Evolutionary conservation across 306 rosid genomes (phyloP).

Genomic region (Castanospermum australe): DNA sequence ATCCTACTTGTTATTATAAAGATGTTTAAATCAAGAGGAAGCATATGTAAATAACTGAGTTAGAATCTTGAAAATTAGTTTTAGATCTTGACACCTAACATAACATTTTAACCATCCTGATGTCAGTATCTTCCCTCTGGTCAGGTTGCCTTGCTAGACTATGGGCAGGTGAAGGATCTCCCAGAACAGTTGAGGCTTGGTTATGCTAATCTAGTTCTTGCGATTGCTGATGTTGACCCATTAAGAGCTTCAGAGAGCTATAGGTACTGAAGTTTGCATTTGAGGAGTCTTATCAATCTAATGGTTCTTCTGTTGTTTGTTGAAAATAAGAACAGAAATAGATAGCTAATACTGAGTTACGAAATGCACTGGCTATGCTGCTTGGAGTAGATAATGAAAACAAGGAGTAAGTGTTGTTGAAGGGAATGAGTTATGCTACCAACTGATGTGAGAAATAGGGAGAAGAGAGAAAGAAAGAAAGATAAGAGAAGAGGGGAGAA

Average conservation of each 20-base stretch:
- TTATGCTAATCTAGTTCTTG: conserved; percentile 87
- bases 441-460: neutral
- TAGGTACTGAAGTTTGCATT: conserved; percentile 51
- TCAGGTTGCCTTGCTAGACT: conserved; percentile 95
- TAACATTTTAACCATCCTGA: conserved; percentile 25
- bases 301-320: conserved; percentile 7
- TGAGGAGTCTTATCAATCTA: neutral
- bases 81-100: conserved; percentile 3
- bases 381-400: conserved; percentile 19
- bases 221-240: conserved; percentile 78
- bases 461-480: neutral
- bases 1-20: conserved; percentile 4
- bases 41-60: neutral
- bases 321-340: conserved; percentile 18
- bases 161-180: conserved; percentile 98
- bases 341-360: neutral
- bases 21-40: conserved; percentile 2
- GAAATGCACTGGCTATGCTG: neutral
- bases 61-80: conserved; percentile 22
- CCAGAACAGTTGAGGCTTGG: conserved; percentile 90
- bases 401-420: conserved; percentile 6
- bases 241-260: conserved; percentile 71
- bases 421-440: neutral
- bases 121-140: conserved; percentile 24
- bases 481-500: neutral